A percentile compares a stretch with the other conserved stretches of the same genome.
Conservation (phyloP, 1,284 basidiomycete genomes). For the Cutaneotrichosporon sp. region DNA sequence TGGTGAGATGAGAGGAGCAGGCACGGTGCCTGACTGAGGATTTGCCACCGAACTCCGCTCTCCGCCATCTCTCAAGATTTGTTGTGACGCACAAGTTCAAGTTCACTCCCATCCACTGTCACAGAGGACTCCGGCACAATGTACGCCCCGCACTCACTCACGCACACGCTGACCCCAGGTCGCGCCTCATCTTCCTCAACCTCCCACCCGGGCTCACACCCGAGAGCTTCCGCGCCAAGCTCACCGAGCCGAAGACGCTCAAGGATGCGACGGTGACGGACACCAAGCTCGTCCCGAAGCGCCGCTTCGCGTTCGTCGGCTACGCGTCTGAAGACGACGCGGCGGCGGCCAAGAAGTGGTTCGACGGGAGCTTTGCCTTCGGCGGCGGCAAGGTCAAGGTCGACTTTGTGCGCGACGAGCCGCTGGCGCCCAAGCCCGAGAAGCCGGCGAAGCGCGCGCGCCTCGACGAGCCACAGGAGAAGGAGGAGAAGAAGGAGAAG, state of each 20-base stretch:
- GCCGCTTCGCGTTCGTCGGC: slow-evolving; percentile 91
- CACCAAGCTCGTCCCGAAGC: slow-evolving; percentile 76
- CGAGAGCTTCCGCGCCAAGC: slow-evolving; percentile 64
- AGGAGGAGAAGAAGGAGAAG: no score
- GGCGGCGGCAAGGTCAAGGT: slow-evolving; percentile 75
- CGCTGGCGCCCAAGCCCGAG: slow-evolving; percentile 6
- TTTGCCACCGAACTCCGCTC: slow-evolving; percentile 2
- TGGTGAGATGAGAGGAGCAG: no score
- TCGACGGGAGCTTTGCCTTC: slow-evolving; percentile 75
- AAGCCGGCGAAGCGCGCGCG: slow-evolving; percentile 32
- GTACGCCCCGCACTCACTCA: no score
- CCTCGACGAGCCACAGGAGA: slow-evolving; percentile 1
- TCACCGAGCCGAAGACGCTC: slow-evolving; percentile 38
- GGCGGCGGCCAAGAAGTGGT: slow-evolving; percentile 73
- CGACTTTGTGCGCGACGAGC: slow-evolving; percentile 69
- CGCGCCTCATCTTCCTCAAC: slow-evolving; percentile 88
- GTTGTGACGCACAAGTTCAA: slow-evolving; percentile 4
- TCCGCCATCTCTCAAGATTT: no score
- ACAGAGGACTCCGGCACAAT: no score
- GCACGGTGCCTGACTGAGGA: not conserved
- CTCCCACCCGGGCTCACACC: slow-evolving; percentile 66
- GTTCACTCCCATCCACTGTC: not conserved
- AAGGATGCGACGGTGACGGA: slow-evolving; percentile 68
- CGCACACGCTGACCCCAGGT: slow-evolving; percentile 58
- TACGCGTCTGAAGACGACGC: slow-evolving; percentile 83